These are phyloP conservation scores for Acanthamoeba triangularis DNA, from an alignment of 208 protist species.

Conservation along the genomic window DNA sequence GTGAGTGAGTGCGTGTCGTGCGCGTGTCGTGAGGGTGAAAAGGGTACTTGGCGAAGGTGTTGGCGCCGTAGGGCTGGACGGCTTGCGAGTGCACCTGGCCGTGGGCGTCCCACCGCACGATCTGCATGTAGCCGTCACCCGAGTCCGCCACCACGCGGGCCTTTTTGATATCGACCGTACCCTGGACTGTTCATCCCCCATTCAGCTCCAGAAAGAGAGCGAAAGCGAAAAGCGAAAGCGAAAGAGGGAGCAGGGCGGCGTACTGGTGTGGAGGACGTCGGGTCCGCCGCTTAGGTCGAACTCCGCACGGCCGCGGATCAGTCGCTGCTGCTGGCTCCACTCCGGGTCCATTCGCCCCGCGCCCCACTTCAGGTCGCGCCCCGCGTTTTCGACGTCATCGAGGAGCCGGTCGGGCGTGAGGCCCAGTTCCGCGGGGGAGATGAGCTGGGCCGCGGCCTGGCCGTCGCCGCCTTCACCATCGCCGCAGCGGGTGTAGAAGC, in stretches of 20 bases:
- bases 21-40: neutral
- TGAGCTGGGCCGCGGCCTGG: neutral
- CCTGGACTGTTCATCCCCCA: neutral
- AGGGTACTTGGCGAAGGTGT: neutral
- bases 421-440: neutral
- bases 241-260: neutral
- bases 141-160: conserved; percentile 2
- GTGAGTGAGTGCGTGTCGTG: neutral
- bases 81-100: conserved; percentile 50
- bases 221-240: neutral
- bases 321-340: neutral
- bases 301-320: neutral
- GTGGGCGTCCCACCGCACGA: conserved; percentile 36
- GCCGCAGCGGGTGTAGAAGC: neutral
- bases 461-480: neutral
- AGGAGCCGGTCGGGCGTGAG: neutral
- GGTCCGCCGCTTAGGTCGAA: conserved; percentile 10
- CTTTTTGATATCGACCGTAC: neutral
- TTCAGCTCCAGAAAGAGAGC: neutral
- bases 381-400: neutral
- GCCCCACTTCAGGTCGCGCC: conserved; percentile 14
- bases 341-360: conserved; percentile 40
- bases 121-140: conserved; percentile 11
- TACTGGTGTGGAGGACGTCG: conserved; percentile 68
- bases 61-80: conserved; percentile 23